Base-by-base conservation (phyloP, 352 stramenopile species). In the Phytopythium aichiense region DNA sequence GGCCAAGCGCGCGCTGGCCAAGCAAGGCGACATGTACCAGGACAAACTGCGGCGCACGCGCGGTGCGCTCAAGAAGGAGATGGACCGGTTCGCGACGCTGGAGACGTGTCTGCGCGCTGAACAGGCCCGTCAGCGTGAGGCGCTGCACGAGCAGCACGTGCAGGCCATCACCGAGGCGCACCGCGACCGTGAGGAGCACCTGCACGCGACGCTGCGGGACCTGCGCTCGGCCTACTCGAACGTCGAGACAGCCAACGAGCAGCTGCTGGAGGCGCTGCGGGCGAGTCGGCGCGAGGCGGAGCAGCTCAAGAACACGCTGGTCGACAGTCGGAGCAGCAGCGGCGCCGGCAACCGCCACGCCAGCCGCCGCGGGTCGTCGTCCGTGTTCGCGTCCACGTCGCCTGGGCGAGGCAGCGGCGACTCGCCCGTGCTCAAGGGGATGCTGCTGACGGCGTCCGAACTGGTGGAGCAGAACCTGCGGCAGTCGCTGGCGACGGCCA, bases 81-180 rank as follows among this genome's bases (percentile, higher is more conserved):
- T 89, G 48, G 76, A 89, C 9, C 68, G 79, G 16, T 80, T 89
- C 61, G 63, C 79, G 28, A 67, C 63, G 6, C 67, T 91, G 15
- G 81, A 91, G 58, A 79, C 78, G 52, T 91, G 81, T 69, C 66
- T 91, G 6, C 76, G 81, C 31, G 66, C 72, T 7, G 81, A 91
- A 60, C 77, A 91, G 53, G 65, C 72, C 16, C 68, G 74, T 7
- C 81, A 89, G 56, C 68, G 77, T 2, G 82, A 80, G 31, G 65
- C 52, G 6, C 80, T 72, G 60, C 71, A 87, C 55, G 77, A 82
- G 16, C 65, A 73, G 16, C 66, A 77, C 7, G 65, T 89, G 8
- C n/a, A 66, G 16, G 67, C 84, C 40, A 65, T 89, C 31, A 70
- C 54, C n/a, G 60, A 59, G 0, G 69, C 87, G 56, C 76, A 88